Percentiles rank a stretch among this genome's conserved stretches.
These are phyloP conservation scores for Canna indica DNA, from an alignment of 176 grass and related monocot species.

Conservation along the genomic window DNA sequence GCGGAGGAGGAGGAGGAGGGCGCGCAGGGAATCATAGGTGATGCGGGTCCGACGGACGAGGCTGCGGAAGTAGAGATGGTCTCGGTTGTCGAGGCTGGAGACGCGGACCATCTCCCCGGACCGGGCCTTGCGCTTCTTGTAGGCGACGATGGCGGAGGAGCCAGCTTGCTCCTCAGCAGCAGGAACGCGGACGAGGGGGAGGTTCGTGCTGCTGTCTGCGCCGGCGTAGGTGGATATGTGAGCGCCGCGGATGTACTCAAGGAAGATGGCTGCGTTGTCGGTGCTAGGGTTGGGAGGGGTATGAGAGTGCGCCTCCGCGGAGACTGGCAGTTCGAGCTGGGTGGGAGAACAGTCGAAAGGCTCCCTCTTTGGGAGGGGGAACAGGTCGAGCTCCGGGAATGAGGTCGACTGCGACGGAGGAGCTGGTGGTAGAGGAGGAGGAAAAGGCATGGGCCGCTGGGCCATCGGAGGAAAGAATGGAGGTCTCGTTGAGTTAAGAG, in stretches of 20 bases:
- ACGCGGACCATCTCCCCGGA: slow-evolving; percentile 51
- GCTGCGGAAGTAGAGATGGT: slow-evolving; percentile 32
- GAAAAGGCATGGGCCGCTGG: background rate
- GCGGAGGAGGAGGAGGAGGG: slow-evolving; percentile 18
- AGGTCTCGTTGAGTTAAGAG: too few relatives aligned
- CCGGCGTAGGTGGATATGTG: background rate
- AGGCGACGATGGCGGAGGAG: background rate
- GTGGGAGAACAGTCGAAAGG: background rate
- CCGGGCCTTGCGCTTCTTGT: slow-evolving; percentile 40
- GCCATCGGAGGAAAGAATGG: background rate
- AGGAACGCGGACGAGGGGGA: background rate
- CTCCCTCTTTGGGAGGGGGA: background rate
- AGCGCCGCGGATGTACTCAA: background rate
- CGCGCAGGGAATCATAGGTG: slow-evolving; percentile 64
- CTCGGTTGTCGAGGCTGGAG: slow-evolving; percentile 11
- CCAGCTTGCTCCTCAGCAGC: background rate
- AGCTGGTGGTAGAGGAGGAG: background rate
- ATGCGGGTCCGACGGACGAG: slow-evolving; percentile 57
- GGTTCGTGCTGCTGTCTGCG: background rate
- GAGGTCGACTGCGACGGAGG: background rate
- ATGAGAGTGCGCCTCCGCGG: background rate
- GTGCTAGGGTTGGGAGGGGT: background rate
- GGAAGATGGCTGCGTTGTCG: background rate
- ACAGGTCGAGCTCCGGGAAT: background rate
- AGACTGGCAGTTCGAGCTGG: background rate